Evolutionary conservation across 2,329 filamentous ascomycete genomes (phyloP), one percentile per base, ranked within the genome.

Genomic region (Dactylellina leptospora): DNA sequence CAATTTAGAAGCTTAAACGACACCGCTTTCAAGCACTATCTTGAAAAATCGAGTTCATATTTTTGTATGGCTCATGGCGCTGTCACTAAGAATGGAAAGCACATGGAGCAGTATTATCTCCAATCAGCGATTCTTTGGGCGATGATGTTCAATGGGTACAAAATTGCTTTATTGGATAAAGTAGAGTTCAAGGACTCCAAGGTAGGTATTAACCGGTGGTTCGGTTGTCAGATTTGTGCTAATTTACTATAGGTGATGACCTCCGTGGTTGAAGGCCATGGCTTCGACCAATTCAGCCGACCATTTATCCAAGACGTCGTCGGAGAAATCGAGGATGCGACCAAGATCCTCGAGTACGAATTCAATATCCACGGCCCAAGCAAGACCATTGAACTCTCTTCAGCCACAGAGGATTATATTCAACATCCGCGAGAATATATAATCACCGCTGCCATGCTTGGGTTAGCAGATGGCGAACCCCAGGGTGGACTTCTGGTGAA

Each of bases 21-120:
- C 40, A 53, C 78, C 0, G 80, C 80, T 0, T 92, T 90, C 75
- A 71, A 78, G 3, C 75, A 82, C 0, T 90, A 90, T 75, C 79
- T 90, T 1, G 74, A 80, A 1, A 76, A 78, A 0, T 82, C 83
- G 22, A 83, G 85, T 0, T 81, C 87, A 2, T 87, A 90, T 76
- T 90, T 92, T 75, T 79, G 91, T 56, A 84, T 92, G 81, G 86
- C 85, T 56, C 87, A 90, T 74, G 87, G 91, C 77, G 88, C 87
- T 16, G 76, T 79, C 48, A 73, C 75, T 74, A 64, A 77, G 1
- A 45, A 59, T 76, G 1, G 64, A 66, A 1, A 75, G 76, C 36
- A 75, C 77, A 13, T 78, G 77, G 3, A 71, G 6, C 58, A 63
- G 28, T 44, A 59, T 78, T 83, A 75, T 76, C 36, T 77, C 76